These are phyloP conservation scores for Ramichloridium luteum DNA, from an alignment of 2,329 filamentous ascomycete species.

Conservation along the genomic window DNA sequence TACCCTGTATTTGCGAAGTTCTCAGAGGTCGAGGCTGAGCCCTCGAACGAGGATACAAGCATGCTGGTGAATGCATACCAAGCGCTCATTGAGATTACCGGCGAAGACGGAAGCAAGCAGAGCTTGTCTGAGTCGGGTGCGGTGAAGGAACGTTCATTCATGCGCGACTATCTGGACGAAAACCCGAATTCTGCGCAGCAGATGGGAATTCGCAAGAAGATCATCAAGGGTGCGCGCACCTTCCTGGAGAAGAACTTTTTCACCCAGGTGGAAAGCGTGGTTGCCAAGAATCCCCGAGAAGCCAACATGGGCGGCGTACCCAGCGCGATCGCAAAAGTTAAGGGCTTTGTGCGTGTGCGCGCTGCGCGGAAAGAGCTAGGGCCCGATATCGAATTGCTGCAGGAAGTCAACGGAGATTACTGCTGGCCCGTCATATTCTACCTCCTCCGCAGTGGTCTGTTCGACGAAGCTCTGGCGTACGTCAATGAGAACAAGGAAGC, in stretches of 20 bases:
- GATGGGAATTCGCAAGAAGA: conserved; percentile 60
- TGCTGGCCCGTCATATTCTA: conserved; percentile 94
- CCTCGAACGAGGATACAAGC: conserved; percentile 48
- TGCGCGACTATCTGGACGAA: conserved; percentile 64
- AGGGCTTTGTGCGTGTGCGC: conserved; percentile 78
- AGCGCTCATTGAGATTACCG: conserved; percentile 66
- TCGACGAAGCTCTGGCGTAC: conserved; percentile 75
- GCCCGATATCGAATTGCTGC: conserved; percentile 58
- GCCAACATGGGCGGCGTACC: conserved; percentile 83
- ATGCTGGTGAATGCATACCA: conserved; percentile 71
- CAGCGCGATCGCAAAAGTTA: conserved; percentile 78
- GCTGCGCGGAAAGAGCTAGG: conserved; percentile 71
- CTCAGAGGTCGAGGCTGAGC: conserved; percentile 57
- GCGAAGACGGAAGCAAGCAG: conserved; percentile 53
- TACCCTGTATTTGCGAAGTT: conserved; percentile 70
- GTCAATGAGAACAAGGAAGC: conserved; percentile 66
- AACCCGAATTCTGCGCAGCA: conserved; percentile 51
- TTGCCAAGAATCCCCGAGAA: conserved; percentile 74
- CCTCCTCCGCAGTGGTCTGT: conserved; percentile 71
- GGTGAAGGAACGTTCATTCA: conserved; percentile 64
- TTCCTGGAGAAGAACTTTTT: conserved; percentile 77
- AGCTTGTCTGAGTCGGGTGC: conserved; percentile 49
- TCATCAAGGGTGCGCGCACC: conserved; percentile 64
- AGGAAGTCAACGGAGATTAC: conserved; percentile 64
- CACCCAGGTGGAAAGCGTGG: conserved; percentile 60